Percentiles rank a stretch among this genome's conserved stretches.
phyloP scores from a whole-genome alignment of 2,329 filamentous ascomycete genomes.

The Arthrobotrys conoides region DNA sequence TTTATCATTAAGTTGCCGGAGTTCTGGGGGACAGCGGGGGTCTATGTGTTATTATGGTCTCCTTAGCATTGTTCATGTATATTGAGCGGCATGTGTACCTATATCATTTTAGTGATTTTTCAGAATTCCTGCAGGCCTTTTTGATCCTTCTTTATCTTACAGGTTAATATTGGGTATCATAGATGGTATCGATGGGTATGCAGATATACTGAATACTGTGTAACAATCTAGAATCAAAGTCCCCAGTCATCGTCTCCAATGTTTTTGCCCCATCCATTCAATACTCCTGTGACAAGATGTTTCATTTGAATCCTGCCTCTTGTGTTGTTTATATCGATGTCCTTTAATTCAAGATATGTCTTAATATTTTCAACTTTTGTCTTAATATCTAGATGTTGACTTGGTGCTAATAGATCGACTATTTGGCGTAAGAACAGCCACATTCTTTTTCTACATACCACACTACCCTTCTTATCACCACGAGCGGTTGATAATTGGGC shows the following conservation, averaged over 20 bases:
- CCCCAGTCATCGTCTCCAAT: constrained; percentile 39
- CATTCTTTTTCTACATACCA: constrained; percentile 41
- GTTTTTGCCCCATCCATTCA: constrained; percentile 44
- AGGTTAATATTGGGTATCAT: not conserved
- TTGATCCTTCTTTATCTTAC: not conserved
- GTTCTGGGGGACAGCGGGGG: not conserved
- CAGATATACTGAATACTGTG: not conserved
- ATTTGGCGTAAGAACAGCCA: constrained; percentile 28
- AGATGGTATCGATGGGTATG: not conserved
- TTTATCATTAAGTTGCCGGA: not conserved
- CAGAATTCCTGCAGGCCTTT: too few species aligned
- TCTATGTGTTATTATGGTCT: not conserved
- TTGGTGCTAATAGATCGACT: not conserved
- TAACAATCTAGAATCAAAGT: not conserved
- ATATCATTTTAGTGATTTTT: not conserved
- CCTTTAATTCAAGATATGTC: not conserved
- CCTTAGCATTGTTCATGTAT: not conserved
- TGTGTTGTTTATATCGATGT: not conserved
- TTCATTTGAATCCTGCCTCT: constrained; percentile 13
- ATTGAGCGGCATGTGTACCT: too few species aligned
- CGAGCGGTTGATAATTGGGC: constrained; percentile 32
- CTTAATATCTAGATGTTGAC: not conserved
- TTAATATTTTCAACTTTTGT: not conserved
- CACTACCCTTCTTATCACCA: constrained; percentile 43
- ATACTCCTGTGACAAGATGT: not conserved